phyloP scores from a whole-genome alignment of 257 asterid species.

The Forsythia suspensa region DNA sequence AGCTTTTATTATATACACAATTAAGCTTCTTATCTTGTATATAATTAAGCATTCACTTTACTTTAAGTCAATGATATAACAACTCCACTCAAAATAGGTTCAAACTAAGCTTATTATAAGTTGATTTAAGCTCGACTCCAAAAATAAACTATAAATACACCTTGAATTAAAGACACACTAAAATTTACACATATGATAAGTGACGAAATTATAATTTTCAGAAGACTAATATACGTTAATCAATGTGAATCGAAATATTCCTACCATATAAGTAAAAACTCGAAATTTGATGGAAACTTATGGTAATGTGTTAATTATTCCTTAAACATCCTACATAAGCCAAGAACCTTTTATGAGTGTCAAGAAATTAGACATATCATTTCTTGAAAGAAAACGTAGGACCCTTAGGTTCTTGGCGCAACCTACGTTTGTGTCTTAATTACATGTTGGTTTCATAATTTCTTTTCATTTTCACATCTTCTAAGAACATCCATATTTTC shows the following conservation, averaged over 20 bases:
- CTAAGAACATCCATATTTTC: not conserved
- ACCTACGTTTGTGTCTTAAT: slow-evolving; percentile 25
- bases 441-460: slow-evolving; percentile 19
- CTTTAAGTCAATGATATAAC: not conserved
- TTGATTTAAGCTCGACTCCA: not conserved
- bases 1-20: not conserved
- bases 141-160: no score
- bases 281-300: no score
- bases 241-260: no score
- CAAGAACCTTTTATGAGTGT: not conserved
- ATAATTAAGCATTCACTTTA: no score
- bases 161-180: no score
- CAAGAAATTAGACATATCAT: not conserved
- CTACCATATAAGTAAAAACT: no score
- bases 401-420: slow-evolving; percentile 17
- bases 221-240: no score
- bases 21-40: no score
- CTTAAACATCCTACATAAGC: not conserved
- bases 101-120: no score
- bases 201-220: no score
- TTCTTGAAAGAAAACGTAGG: slow-evolving; percentile 26
- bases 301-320: no score
- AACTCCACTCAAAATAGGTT: not conserved
- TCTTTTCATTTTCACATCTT: slow-evolving; percentile 5
- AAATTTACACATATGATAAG: no score